A percentile compares a stretch with the other conserved stretches of the same genome.
These are phyloP conservation scores for Aegilops speltoides DNA, from an alignment of 176 grass and related monocot species.

Conservation along the genomic window DNA sequence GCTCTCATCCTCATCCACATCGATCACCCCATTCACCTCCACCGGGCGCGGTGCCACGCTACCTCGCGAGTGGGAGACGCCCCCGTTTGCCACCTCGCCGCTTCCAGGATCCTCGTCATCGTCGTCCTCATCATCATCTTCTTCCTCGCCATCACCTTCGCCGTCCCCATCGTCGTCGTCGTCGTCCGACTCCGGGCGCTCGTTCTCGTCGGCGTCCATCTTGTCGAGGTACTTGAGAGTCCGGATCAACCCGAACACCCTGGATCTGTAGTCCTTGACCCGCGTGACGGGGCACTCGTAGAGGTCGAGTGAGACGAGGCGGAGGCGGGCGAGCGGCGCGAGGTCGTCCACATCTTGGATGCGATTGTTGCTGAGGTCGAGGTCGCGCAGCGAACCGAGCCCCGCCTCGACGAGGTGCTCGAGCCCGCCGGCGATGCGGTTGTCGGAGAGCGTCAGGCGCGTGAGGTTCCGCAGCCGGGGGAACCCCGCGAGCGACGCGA, in stretches of 20 bases:
- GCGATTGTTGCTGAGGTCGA: conserved; percentile 93
- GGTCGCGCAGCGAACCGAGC: conserved; percentile 70
- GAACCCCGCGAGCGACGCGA: conserved; percentile 76
- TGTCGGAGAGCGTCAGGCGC: conserved; percentile 87
- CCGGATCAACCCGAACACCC: conserved; percentile 82
- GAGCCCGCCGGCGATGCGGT: conserved; percentile 85
- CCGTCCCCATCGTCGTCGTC: conserved; percentile 62
- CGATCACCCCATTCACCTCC: conserved; percentile 60
- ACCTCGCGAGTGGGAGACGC: conserved; percentile 15
- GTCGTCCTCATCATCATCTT: conserved; percentile 60
- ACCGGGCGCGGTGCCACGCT: conserved; percentile 15
- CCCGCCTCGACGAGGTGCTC: conserved; percentile 83
- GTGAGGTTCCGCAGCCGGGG: conserved; percentile 78
- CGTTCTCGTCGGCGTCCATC: conserved; percentile 97
- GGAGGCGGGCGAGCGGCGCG: conserved; percentile 69
- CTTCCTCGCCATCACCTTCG: conserved; percentile 52
- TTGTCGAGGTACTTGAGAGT: conserved; percentile 91
- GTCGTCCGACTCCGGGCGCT: conserved; percentile 88
- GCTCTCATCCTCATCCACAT: conserved; percentile 92
- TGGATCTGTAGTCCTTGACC: conserved; percentile 88
- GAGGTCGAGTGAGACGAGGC: conserved; percentile 85
- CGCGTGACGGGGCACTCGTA: conserved; percentile 90
- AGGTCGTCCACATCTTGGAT: conserved; percentile 83
- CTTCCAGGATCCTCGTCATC: conserved; percentile 78
- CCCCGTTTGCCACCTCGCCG: conserved; percentile 73